phyloP scores from a whole-genome alignment of 768 basidiomycete species.

The Lentinula aciculospora region DNA sequence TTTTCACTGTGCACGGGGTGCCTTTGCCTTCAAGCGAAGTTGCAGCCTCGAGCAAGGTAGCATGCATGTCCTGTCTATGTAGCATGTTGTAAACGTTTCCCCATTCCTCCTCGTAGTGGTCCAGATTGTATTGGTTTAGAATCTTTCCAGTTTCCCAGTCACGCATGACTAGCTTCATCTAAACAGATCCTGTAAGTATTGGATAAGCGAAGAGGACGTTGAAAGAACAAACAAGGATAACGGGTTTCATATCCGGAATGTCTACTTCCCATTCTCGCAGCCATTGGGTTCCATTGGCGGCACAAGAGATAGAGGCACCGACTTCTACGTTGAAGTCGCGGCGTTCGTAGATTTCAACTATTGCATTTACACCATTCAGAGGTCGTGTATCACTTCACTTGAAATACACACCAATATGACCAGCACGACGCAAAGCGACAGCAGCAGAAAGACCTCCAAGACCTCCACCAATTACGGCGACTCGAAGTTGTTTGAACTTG shows the following conservation, averaged over 20 bases:
- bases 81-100: conserved; percentile 19
- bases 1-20: conserved; percentile 18
- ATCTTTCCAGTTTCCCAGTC: conserved; percentile 28
- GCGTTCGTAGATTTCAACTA: conserved; percentile 23
- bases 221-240: conserved; percentile 12
- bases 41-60: conserved; percentile 21
- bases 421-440: conserved; percentile 17
- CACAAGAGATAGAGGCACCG: conserved; percentile 27
- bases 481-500: conserved; percentile 13
- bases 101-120: conserved; percentile 21
- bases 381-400: neutral
- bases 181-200: neutral
- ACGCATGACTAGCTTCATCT: conserved; percentile 26
- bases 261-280: conserved; percentile 27
- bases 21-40: conserved; percentile 20
- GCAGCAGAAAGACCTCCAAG: conserved; percentile 21
- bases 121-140: conserved; percentile 23
- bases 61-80: conserved; percentile 27
- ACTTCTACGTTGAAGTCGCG: conserved; percentile 25
- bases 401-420: conserved; percentile 13
- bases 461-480: conserved; percentile 17
- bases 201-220: neutral
- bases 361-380: neutral
- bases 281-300: conserved; percentile 27
- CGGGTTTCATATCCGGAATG: conserved; percentile 23